phyloP scores from a whole-genome alignment of 257 asterid genomes.

The Mitragyna speciosa region DNA sequence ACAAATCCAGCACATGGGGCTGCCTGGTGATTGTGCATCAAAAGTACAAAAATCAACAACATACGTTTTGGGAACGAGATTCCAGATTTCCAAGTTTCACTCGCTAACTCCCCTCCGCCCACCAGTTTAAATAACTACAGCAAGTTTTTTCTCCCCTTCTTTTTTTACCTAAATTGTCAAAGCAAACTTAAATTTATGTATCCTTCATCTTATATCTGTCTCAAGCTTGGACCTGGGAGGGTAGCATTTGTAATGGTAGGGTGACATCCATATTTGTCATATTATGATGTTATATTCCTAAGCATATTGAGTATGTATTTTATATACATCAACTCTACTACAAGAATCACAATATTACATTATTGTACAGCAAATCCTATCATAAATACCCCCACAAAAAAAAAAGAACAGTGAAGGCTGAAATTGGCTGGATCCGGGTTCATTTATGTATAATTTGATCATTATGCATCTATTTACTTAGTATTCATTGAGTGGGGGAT shows the following conservation, averaged over 20 bases:
- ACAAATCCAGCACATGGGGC: slow-evolving; percentile 47
- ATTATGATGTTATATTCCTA: too few relatives aligned
- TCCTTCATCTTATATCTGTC: not conserved
- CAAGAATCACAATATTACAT: too few relatives aligned
- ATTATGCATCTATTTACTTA: too few relatives aligned
- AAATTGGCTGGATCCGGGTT: not conserved
- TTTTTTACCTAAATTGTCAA: slow-evolving; percentile 3
- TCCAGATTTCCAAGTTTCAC: not conserved
- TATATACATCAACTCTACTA: too few relatives aligned
- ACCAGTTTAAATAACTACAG: not conserved
- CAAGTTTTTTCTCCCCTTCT: not conserved
- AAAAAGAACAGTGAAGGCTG: not conserved
- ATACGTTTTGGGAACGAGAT: slow-evolving; percentile 11
- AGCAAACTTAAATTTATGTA: not conserved
- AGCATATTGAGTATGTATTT: too few relatives aligned
- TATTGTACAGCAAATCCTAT: too few relatives aligned
- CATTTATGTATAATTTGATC: too few relatives aligned
- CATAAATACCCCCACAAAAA: not conserved
- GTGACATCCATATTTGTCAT: too few relatives aligned
- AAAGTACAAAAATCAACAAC: slow-evolving; percentile 17
- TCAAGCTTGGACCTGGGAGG: too few relatives aligned
- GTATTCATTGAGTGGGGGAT: too few relatives aligned
- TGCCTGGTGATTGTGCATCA: slow-evolving; percentile 24
- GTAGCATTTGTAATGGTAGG: too few relatives aligned
- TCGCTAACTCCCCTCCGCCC: not conserved